A percentile compares a stretch with the other conserved stretches of the same genome.
Conservation (phyloP, 2,329 filamentous ascomycete species). For the Nemania abortiva region DNA sequence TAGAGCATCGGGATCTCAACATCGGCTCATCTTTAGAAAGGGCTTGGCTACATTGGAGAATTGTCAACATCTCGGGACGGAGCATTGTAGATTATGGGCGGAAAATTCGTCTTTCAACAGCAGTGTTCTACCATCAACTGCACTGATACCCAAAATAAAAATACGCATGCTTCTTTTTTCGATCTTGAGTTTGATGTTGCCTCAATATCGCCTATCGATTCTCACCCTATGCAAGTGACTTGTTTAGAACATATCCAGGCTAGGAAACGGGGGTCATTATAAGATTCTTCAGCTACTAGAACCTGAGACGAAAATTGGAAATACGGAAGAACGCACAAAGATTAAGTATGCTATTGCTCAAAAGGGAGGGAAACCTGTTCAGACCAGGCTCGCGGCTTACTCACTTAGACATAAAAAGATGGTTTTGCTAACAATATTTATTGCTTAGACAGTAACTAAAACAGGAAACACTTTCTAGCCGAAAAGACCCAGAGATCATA, state of each 20-base stretch:
- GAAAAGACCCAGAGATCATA: too few relatives aligned
- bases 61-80: conserved; percentile 44
- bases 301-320: too few relatives aligned
- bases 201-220: background rate
- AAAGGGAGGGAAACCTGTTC: background rate
- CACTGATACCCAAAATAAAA: conserved; percentile 37
- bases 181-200: background rate
- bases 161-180: background rate
- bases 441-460: background rate
- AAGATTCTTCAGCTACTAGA: too few relatives aligned
- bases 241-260: too few relatives aligned
- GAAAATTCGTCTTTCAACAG: conserved; percentile 37
- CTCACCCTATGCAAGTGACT: background rate
- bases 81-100: conserved; percentile 30
- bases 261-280: too few relatives aligned
- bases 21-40: conserved; percentile 44
- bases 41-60: conserved; percentile 29
- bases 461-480: background rate
- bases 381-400: background rate
- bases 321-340: too few relatives aligned
- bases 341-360: background rate
- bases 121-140: conserved; percentile 39
- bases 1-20: conserved; percentile 49
- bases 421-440: background rate
- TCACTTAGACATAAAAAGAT: background rate